phyloP scores from a whole-genome alignment of 257 asterid species.

The Orobanche coerulescens region DNA sequence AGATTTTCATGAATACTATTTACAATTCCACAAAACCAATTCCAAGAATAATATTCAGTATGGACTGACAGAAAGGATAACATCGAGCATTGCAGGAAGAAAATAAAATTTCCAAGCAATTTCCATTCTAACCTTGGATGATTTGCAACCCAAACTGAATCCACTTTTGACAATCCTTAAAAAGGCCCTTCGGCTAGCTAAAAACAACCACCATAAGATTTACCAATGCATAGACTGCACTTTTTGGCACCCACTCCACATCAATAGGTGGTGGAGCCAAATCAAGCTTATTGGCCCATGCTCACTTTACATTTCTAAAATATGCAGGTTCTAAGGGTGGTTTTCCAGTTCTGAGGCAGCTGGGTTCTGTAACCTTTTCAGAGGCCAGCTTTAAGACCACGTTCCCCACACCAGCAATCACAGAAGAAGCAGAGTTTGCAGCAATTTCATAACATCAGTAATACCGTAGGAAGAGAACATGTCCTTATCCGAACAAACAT shows the following conservation, averaged over 20 bases:
- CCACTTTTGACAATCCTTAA: conserved; percentile 80
- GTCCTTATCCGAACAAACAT: too few relatives aligned
- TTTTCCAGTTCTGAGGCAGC: conserved; percentile 46
- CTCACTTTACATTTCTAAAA: conserved; percentile 80
- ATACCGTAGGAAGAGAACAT: too few relatives aligned
- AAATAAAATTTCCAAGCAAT: conserved; percentile 10
- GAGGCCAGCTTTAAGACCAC: too few relatives aligned
- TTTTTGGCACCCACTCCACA: conserved; percentile 98
- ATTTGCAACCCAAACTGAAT: conserved; percentile 72
- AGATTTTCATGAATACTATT: not conserved
- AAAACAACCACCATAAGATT: conserved; percentile 85
- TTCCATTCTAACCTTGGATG: conserved; percentile 55
- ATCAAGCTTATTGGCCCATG: conserved; percentile 67
- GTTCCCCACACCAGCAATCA: too few relatives aligned
- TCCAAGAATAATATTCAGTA: not conserved
- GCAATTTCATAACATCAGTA: too few relatives aligned
- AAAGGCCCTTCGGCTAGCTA: conserved; percentile 85
- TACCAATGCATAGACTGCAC: conserved; percentile 88
- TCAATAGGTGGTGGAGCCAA: conserved; percentile 96
- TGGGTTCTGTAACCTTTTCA: too few relatives aligned
- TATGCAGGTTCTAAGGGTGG: conserved; percentile 74
- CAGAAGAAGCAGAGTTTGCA: too few relatives aligned
- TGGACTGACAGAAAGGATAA: conserved; percentile 8
- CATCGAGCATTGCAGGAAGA: not conserved
- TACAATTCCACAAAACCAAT: too few relatives aligned